A percentile compares a stretch with the other conserved stretches of the same genome.
Conservation (phyloP, 257 asterid genomes). For the Nicotiana otophora region DNA sequence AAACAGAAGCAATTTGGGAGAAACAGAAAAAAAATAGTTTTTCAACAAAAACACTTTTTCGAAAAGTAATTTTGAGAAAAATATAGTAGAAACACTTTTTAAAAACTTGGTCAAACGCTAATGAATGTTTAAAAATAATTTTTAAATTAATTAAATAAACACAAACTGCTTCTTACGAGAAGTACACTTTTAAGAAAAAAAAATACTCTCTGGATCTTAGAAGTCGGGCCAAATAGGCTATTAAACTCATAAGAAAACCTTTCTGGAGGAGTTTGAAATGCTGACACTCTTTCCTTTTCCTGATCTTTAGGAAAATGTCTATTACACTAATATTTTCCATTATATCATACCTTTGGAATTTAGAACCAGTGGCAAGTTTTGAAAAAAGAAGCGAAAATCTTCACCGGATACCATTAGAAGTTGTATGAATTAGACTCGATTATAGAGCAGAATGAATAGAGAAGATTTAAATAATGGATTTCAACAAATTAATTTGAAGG, state of each 20-base stretch:
- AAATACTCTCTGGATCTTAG: too few relatives aligned
- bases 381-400: neutral
- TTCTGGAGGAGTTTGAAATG: neutral
- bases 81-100: rapidly evolving
- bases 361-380: neutral
- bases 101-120: too few relatives aligned
- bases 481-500: neutral
- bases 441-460: neutral
- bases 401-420: neutral
- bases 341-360: neutral
- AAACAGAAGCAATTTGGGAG: too few relatives aligned
- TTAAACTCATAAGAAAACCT: neutral
- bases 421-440: neutral
- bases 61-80: too few relatives aligned
- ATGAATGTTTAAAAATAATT: too few relatives aligned
- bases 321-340: neutral
- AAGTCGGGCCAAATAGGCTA: too few relatives aligned
- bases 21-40: too few relatives aligned
- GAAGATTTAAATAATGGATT: neutral
- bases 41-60: too few relatives aligned
- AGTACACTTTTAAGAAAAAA: too few relatives aligned
- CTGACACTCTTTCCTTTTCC: neutral
- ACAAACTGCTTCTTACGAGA: too few relatives aligned
- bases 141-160: too few relatives aligned
- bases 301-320: too few relatives aligned